Percentiles rank a stretch among this genome's conserved stretches.
Conservation (phyloP, 2,329 filamentous ascomycete species). For the Calonectria pseudoturangicola region DNA sequence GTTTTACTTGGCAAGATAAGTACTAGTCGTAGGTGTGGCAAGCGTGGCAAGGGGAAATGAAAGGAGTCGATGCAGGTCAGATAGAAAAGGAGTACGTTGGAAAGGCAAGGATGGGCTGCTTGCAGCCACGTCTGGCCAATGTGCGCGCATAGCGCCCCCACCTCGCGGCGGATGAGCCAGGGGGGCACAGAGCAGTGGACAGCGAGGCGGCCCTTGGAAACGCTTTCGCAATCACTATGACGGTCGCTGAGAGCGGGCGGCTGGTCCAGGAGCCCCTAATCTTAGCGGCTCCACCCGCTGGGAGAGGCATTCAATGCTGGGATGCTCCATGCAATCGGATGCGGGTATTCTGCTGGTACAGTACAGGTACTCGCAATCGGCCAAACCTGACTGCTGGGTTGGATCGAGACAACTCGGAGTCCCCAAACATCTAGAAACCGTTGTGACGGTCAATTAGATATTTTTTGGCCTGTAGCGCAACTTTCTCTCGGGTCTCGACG, state of each 20-base stretch:
- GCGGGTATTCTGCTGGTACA: not conserved
- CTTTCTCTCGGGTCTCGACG: constrained; percentile 2
- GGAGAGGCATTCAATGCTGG: not conserved
- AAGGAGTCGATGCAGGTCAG: constrained; percentile 33
- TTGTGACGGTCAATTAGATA: too few relatives aligned
- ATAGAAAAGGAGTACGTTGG: constrained; percentile 30
- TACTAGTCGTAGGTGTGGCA: constrained; percentile 40
- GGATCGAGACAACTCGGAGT: not conserved
- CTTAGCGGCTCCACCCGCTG: constrained; percentile 47
- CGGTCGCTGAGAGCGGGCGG: constrained; percentile 13
- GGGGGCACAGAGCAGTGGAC: constrained; percentile 28
- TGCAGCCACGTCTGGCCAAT: constrained; percentile 47
- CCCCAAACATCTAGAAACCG: not conserved
- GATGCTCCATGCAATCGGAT: constrained; percentile 14
- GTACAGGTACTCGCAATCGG: not conserved
- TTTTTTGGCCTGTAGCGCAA: not conserved
- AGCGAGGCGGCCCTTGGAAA: constrained; percentile 18
- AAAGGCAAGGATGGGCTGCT: constrained; percentile 19
- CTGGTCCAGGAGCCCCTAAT: constrained; percentile 45
- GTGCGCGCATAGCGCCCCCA: constrained; percentile 32
- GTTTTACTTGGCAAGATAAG: constrained; percentile 23
- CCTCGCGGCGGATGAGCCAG: constrained; percentile 45
- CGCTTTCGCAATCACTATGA: constrained; percentile 6
- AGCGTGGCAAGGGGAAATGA: constrained; percentile 43
- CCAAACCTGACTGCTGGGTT: not conserved